Base-by-base conservation (phyloP, 2,329 filamentous ascomycete species). In the Penicillium olsonii region DNA sequence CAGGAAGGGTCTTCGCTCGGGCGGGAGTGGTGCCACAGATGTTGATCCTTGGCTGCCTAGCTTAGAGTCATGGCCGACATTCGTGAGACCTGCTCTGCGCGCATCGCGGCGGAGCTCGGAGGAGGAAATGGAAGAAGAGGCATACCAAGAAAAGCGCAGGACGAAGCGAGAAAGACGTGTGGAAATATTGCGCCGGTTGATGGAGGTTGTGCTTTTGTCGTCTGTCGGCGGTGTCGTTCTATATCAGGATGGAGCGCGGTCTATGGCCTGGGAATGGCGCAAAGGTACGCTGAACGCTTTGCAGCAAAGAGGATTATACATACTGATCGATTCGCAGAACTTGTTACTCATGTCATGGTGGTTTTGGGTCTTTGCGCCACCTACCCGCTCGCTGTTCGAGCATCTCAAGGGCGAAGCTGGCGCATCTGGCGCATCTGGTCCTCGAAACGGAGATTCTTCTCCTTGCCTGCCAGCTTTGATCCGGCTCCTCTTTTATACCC, bases 401-500 rank as follows among this genome's bases (percentile, higher is more conserved):
- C 53, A 18, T 62, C 57, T 24, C 56, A 54, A 15, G 57, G 61
- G 19, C 61, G 62, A 34, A 54, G 55, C 46, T 61, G 64, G 52
- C 65, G 61, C 42, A 44, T 59, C 17, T 57, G 59, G 56, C 43
- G 35, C 42, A 29, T 50, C 18, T 59, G 58, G 45, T 55, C 65
- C 29, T 68, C 66, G 27, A 60, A 69, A 42, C 60, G 71, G 42
- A 72, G 66, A 56, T 75, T 77, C 41, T 81, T 85, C 61, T 78
- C 79, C 34, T 75, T 96, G 31, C 90, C 91, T 0, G 75, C 84
- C 4, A 79, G 82, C n/a, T 95, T 96, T 70, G 92, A 97, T 64
- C 92, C 91, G 2, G 92, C 92, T 6, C 90, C 92, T 10, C 78
- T 96, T n/a, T 71, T 96, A 49, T 97, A 96, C 66, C 92, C 92